Evolutionary conservation across 805 yeast genomes (phyloP), one percentile per base, ranked within the genome.

Genomic region (Pichia rugopelliculosa): DNA sequence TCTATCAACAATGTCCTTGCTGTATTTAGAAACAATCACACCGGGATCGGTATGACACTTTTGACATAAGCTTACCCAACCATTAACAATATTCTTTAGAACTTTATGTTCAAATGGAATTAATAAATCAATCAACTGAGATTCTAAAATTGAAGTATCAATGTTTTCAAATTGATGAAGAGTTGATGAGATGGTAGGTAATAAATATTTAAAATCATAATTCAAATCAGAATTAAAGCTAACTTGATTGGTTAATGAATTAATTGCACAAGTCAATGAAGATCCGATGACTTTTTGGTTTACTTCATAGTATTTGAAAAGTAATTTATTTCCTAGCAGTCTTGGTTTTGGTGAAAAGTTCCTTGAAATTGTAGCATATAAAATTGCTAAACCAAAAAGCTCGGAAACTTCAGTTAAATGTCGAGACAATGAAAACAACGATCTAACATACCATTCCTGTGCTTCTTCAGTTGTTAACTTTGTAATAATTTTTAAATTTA

Each of bases 1-100:
- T 3, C 59, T 58, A 2, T 53, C 55, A 18, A 71, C 56, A 24
- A 67, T 57, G n/a, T 41, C 47, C 1, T 44, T 53, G 4, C 69
- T 49, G 38, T 63, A 36, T 4, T 49, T 47, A 0, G 54, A 30
- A 3, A 84, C 76, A 27, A 87, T 60, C 1, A 56, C 53, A 15
- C 84, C 84, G 3, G 96, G 87, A 59, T 90, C 95, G 26, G 74
- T 56, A 2, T 65, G 59, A 8, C 84, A 74, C 41, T 76, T 69
- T 56, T 82, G 76, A 34, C 80, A 80, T 38, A 88, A 64, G 0
- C 85, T 85, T 30, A 88, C 84, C 98, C 98, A 91, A 1, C 84
- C 82, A 50, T 75, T 66, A 2, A 54, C 60, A 70, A 66, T 52
- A 62, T 48, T 40, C 4, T 64, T 53, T n/a, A 77, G 59, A 3